Percentiles rank a stretch among this genome's conserved stretches.
These are phyloP conservation scores for Candida sp. DNA, from an alignment of 1,139 yeast species.

Conservation along the genomic window DNA sequence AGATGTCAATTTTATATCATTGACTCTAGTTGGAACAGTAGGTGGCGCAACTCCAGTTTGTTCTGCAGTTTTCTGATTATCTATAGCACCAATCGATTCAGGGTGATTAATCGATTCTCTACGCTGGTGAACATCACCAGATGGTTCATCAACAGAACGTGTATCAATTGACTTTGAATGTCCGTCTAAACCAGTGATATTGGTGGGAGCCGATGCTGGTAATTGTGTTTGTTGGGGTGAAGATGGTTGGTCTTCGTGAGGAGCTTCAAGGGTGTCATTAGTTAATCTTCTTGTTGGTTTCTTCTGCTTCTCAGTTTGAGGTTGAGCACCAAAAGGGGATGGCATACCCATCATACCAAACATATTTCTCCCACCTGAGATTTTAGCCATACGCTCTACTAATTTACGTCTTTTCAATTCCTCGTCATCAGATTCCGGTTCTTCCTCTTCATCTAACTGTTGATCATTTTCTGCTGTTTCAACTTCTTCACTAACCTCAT, in stretches of 20 bases:
- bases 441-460: constrained; percentile 8
- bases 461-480: constrained; percentile 11
- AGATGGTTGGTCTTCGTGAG: constrained; percentile 9
- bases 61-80: not conserved
- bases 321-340: constrained; percentile 27
- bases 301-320: constrained; percentile 12
- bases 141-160: not conserved
- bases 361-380: constrained; percentile 91
- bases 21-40: constrained; percentile 1
- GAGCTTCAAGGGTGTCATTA: constrained; percentile 10
- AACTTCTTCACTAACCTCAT: constrained; percentile 6
- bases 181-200: not conserved
- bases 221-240: not conserved
- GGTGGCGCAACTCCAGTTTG: not conserved
- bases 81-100: not conserved
- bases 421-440: constrained; percentile 56
- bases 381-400: constrained; percentile 93
- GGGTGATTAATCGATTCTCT: not conserved
- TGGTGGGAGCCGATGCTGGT: constrained; percentile 44
- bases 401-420: constrained; percentile 76
- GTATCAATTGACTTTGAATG: not conserved
- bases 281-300: constrained; percentile 9
- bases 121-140: not conserved
- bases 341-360: constrained; percentile 76
- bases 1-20: not conserved